Evolutionary conservation across 2,329 filamentous ascomycete genomes (phyloP).

Genomic region (Passalora sequoiae): DNA sequence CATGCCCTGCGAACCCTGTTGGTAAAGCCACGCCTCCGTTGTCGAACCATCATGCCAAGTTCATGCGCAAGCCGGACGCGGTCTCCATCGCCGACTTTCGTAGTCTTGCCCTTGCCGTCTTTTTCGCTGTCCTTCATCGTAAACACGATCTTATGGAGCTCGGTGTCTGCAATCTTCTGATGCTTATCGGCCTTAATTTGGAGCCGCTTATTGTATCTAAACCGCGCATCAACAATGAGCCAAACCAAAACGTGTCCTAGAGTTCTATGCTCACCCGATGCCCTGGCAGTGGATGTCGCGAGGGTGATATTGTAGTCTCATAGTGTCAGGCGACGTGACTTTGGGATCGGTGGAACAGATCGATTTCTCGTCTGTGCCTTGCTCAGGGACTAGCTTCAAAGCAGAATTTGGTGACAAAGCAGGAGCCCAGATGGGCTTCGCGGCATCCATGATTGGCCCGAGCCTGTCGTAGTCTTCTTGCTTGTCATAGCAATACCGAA

Average conservation of each 20-base stretch:
- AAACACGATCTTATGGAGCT: background rate
- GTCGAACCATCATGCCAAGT: background rate
- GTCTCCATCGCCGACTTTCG: background rate
- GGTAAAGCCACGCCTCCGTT: background rate
- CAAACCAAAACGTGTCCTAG: too few species aligned
- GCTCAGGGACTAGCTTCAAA: background rate
- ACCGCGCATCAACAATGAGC: too few species aligned
- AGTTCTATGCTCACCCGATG: too few species aligned
- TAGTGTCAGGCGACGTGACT: background rate
- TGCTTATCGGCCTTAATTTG: too few species aligned
- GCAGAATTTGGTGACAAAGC: background rate
- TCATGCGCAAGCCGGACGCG: constrained; percentile 2
- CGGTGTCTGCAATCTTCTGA: background rate
- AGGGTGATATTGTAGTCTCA: background rate
- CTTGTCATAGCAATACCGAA: constrained; percentile 1
- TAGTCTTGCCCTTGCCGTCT: background rate
- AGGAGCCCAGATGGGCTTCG: constrained; percentile 2
- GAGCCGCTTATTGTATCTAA: too few species aligned
- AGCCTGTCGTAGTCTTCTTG: constrained; percentile 1
- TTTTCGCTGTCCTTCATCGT: background rate
- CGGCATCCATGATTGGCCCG: background rate
- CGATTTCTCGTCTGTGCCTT: background rate
- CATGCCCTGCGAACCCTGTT: background rate
- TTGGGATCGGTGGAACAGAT: background rate
- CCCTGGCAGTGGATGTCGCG: background rate